Evolutionary conservation across 352 stramenopile species (phyloP), one percentile per base, ranked within the genome.

Genomic region (Blastocystis sp.): DNA sequence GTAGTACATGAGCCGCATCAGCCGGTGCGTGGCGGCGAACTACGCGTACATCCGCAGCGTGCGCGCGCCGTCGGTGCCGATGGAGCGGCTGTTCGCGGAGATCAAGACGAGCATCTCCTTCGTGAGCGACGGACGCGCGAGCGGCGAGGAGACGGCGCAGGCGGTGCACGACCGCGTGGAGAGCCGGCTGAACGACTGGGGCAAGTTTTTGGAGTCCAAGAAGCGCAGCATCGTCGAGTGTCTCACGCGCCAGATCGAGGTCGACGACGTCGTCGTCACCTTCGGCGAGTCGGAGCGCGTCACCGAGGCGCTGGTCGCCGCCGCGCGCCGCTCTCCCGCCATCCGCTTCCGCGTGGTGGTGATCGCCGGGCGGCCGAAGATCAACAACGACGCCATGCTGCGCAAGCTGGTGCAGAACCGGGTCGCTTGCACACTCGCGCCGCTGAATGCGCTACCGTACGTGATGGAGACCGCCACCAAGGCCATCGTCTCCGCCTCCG

Each of bases 391-490:
- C 16, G 57, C 56, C 49, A 78, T 56, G 67, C 48, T 78, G 44
- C 67, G 67, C n/a, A 78, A 53, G 44, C 67, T 78, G n/a, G 67
- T 78, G n/a, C 29, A 38, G 44, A 21, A 78, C 36, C 38, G n/a
- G 11, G 67, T 78, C 8, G 36, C 67, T 0, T 78, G 67, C 42
- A 78, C 67, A 34, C 67, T 78, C 21, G 67, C 67, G 2, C 67
- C 67, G 44, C 48, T 78, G 38, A 78, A 78, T 56, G 67, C 67
- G 0, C 42, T 78, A 18, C 67, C 67, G 2, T 78, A 63, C 32
- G 49, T 78, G n/a, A 54, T 78, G 67, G 67, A 78, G 54, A 73
- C 29, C 8, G 54, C 59, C 40, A 84, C 73, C 14, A 84, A 84
- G 34, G 54, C 73, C 24, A 54, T 84, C 18, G 40, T 84, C 11